Conservation (phyloP, 495 filamentous ascomycete genomes). For the Clohesyomyces aquaticus region DNA sequence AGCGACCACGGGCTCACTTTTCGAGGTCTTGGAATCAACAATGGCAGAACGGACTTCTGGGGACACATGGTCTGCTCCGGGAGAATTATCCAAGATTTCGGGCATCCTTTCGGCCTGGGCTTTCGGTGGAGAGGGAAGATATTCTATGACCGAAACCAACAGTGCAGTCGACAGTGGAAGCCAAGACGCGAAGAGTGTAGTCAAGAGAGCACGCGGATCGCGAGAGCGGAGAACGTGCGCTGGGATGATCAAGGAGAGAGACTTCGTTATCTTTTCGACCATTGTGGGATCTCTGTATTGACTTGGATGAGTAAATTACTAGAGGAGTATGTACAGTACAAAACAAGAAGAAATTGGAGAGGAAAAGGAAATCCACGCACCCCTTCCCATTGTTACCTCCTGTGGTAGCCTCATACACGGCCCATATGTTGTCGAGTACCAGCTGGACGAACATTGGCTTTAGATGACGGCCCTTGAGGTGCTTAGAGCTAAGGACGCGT, state of each 20-base stretch:
- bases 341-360: constrained; percentile 29
- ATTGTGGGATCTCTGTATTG: constrained; percentile 70
- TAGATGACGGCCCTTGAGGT: constrained; percentile 84
- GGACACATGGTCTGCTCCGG: constrained; percentile 72
- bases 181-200: constrained; percentile 85
- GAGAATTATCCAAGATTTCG: constrained; percentile 76
- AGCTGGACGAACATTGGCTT: constrained; percentile 99
- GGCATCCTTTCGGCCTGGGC: constrained; percentile 85
- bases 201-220: constrained; percentile 82
- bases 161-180: constrained; percentile 90
- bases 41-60: constrained; percentile 74
- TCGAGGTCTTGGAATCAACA: constrained; percentile 70
- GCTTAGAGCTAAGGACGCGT: constrained; percentile 84
- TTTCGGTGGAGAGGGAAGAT: constrained; percentile 80
- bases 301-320: constrained; percentile 47
- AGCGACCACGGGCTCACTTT: constrained; percentile 79
- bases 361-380: constrained; percentile 53
- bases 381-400: constrained; percentile 82
- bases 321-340: constrained; percentile 39
- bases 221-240: constrained; percentile 81
- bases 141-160: constrained; percentile 90
- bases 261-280: constrained; percentile 94
- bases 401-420: constrained; percentile 88
- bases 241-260: constrained; percentile 78
- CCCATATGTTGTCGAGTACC: constrained; percentile 96